Evolutionary conservation across 139 green algal species (phyloP), one percentile per base, ranked within the genome.

Genomic region (Coelastrella sp.): DNA sequence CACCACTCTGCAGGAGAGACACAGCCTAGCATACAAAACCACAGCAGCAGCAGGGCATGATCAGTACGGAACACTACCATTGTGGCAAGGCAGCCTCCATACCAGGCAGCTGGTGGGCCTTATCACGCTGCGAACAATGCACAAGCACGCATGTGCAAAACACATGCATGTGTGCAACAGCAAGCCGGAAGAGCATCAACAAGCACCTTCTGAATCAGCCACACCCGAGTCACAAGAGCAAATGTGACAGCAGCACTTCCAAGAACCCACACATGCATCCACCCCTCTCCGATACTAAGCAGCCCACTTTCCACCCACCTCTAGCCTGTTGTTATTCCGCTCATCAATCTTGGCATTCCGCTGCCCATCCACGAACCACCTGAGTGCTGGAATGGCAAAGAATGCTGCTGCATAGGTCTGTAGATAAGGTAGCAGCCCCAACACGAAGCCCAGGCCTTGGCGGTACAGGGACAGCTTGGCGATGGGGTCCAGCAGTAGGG

Each of bases 331-430:
- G 17, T 92, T 78, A 90, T 99, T 99, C 60, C 96, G 88, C 6
- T 32, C 80, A 17, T 96, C 92, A n/a, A 99, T 98, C n/a, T 74
- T 86, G 10, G 71, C 88, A 88, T 99, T 99, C 19, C 82, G 87
- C 7, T 56, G 58, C 81, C 84, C 16, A 78, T 94, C 94, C 14
- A 87, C 83, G 14, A 92, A 61, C 61, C 57, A 32, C 8, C 77
- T 20, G 66, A 90, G 8, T 85, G 78, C 3, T 17, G 98, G 98
- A 20, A 99, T 96, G 19, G 91, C 92, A 89, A 99, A 98, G 94
- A 99, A 99, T 10, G 94, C 89, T 10, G 87, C 92, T 7, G 97
- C 98, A 89, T 99, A 99, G 4, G 89, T 91, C 91, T 97, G 92
- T 71, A 99, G 92, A 58, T 88, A 92, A 7, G 96, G 96, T 83